phyloP scores from a whole-genome alignment of 2,329 filamentous ascomycete genomes.

The Clarireedia monteithiana region DNA sequence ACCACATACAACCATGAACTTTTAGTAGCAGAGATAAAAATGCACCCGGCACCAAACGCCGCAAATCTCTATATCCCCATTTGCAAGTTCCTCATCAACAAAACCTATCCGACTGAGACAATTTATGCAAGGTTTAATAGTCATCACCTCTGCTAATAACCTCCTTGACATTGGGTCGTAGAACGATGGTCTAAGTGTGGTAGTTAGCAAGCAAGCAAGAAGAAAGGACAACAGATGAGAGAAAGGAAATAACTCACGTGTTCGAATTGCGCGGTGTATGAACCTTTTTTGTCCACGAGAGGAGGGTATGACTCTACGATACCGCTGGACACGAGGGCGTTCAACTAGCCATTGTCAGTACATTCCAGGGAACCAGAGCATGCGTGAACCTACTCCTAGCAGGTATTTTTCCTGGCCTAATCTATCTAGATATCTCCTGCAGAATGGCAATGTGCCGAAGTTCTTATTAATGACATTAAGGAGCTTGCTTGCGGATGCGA shows the following conservation, averaged over 20 bases:
- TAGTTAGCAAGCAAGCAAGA: slow-evolving; percentile 9
- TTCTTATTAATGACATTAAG: slow-evolving; percentile 92
- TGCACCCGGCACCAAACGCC: background rate
- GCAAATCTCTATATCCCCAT: background rate
- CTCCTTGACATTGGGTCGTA: slow-evolving; percentile 76
- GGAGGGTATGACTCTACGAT: slow-evolving; percentile 90
- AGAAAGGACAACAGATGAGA: background rate
- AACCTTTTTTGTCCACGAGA: slow-evolving; percentile 85
- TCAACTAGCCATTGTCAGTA: slow-evolving; percentile 51
- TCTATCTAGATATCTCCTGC: slow-evolving; percentile 81
- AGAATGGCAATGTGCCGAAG: slow-evolving; percentile 88
- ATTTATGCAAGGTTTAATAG: slow-evolving; percentile 42
- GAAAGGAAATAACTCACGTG: slow-evolving; percentile 49
- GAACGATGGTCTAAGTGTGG: slow-evolving; percentile 62
- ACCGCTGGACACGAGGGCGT: slow-evolving; percentile 73
- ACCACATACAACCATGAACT: too few relatives aligned
- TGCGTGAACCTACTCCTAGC: slow-evolving; percentile 56
- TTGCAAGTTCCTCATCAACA: background rate
- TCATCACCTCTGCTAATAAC: slow-evolving; percentile 81
- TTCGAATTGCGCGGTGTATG: slow-evolving; percentile 90
- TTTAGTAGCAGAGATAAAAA: too few relatives aligned
- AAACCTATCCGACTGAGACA: background rate
- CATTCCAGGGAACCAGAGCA: background rate
- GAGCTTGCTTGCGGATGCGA: slow-evolving; percentile 77
- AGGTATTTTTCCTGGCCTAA: slow-evolving; percentile 94